phyloP scores from a whole-genome alignment of 2,329 filamentous ascomycete genomes.

The Exophiala bonariae region DNA sequence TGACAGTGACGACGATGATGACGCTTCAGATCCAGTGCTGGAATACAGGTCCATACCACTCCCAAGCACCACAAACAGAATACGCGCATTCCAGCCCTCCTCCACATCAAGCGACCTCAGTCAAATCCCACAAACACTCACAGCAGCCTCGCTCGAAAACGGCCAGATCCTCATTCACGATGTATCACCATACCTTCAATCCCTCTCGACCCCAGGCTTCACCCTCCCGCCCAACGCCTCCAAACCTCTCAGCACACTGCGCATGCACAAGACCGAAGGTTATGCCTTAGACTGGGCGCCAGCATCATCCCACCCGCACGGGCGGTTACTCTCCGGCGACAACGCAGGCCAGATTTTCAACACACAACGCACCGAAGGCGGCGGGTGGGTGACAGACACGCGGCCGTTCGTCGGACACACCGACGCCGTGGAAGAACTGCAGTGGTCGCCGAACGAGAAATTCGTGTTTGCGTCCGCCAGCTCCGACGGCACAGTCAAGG shows the following conservation, averaged over 20 bases:
- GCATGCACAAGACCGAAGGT: slow-evolving; percentile 89
- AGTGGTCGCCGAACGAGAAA: slow-evolving; percentile 92
- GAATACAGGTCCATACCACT: slow-evolving; percentile 89
- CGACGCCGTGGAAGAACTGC: slow-evolving; percentile 86
- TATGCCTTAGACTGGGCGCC: slow-evolving; percentile 98
- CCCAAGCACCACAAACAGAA: slow-evolving; percentile 86
- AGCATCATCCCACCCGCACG: slow-evolving; percentile 62
- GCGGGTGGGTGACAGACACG: slow-evolving; percentile 84
- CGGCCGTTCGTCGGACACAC: slow-evolving; percentile 81
- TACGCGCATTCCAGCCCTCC: slow-evolving; percentile 75
- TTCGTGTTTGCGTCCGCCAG: slow-evolving; percentile 94
- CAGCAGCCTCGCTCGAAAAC: slow-evolving; percentile 90
- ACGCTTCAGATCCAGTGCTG: slow-evolving; percentile 82
- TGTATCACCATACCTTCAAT: slow-evolving; percentile 81
- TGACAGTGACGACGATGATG: slow-evolving; percentile 70
- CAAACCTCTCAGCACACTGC: slow-evolving; percentile 82
- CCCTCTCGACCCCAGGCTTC: slow-evolving; percentile 86
- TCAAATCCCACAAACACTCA: slow-evolving; percentile 75
- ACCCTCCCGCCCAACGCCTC: slow-evolving; percentile 78
- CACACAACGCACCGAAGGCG: slow-evolving; percentile 82
- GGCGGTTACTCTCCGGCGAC: slow-evolving; percentile 89
- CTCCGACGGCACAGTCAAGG: slow-evolving; percentile 88
- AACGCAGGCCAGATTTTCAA: slow-evolving; percentile 86
- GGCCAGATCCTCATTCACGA: slow-evolving; percentile 85
- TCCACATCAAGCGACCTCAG: slow-evolving; percentile 67